phyloP scores from a whole-genome alignment of 1,284 basidiomycete genomes.

The Ustilago curta region DNA sequence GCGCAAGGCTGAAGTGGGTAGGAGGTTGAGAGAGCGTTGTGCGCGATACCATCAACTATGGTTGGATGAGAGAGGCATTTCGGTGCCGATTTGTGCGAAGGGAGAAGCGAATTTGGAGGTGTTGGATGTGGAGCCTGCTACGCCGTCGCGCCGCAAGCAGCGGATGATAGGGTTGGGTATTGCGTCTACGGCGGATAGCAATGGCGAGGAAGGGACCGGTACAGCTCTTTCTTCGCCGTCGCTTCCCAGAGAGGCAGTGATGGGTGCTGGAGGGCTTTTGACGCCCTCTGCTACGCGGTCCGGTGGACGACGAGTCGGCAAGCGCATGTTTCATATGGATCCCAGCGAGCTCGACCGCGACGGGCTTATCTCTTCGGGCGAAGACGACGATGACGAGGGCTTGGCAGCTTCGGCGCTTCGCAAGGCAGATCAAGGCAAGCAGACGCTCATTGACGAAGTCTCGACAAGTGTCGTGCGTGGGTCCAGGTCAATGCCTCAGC shows the following conservation, averaged over 20 bases:
- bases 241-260: conserved; percentile 82
- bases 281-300: conserved; percentile 46
- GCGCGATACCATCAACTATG: conserved; percentile 52
- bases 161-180: conserved; percentile 17
- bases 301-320: conserved; percentile 32
- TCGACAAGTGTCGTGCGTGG: conserved; percentile 16
- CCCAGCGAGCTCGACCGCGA: conserved; percentile 29
- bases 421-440: conserved; percentile 5
- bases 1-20: conserved; percentile 55
- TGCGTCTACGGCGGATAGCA: conserved; percentile 74
- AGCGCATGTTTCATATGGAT: conserved; percentile 44
- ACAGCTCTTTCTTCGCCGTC: conserved; percentile 71
- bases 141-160: conserved; percentile 17
- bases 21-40: conserved; percentile 48
- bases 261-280: conserved; percentile 39
- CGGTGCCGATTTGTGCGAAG: conserved; percentile 5
- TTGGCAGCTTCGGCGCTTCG: neutral
- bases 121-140: conserved; percentile 5
- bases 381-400: conserved; percentile 25
- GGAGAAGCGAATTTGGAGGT: neutral
- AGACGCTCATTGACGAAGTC: conserved; percentile 39
- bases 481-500: conserved; percentile 20
- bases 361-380: conserved; percentile 14
- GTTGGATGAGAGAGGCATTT: conserved; percentile 40
- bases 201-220: conserved; percentile 88